A percentile compares a stretch with the other conserved stretches of the same genome.
These are phyloP conservation scores for Pichia manshurica DNA, from an alignment of 805 yeast genomes.

Conservation along the genomic window DNA sequence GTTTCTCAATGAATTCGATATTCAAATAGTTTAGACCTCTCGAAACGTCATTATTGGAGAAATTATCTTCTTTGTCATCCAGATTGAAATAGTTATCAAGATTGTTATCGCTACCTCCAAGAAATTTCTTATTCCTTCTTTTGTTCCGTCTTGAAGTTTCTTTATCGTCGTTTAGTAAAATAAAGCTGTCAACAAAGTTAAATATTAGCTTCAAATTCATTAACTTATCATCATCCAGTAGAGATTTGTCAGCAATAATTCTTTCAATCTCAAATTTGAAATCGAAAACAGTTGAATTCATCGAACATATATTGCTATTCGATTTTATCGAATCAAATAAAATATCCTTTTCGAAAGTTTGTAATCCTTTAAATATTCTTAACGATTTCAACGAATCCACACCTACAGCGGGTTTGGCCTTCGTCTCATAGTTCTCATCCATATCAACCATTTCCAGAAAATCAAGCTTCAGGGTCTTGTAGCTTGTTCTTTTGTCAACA, in stretches of 20 bases:
- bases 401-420: not conserved
- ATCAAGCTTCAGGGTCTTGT: slow-evolving; percentile 26
- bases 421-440: not conserved
- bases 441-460: slow-evolving; percentile 14
- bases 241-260: slow-evolving; percentile 37
- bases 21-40: slow-evolving; percentile 41
- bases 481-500: slow-evolving; percentile 44
- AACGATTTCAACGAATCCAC: slow-evolving; percentile 17
- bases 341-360: slow-evolving; percentile 19
- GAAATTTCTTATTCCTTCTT: slow-evolving; percentile 12
- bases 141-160: not conserved
- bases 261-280: slow-evolving; percentile 45
- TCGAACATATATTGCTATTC: slow-evolving; percentile 15
- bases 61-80: slow-evolving; percentile 1
- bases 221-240: slow-evolving; percentile 43
- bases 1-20: slow-evolving; percentile 45
- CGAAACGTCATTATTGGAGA: not conserved
- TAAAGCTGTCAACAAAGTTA: slow-evolving; percentile 48
- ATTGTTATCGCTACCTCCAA: not conserved
- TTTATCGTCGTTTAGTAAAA: slow-evolving; percentile 5
- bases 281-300: slow-evolving; percentile 46
- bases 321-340: slow-evolving; percentile 11
- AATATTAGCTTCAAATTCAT: slow-evolving; percentile 61
- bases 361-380: slow-evolving; percentile 19
- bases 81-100: not conserved